These are phyloP conservation scores for Gyrodon lividus DNA, from an alignment of 768 basidiomycete species.

Conservation along the genomic window DNA sequence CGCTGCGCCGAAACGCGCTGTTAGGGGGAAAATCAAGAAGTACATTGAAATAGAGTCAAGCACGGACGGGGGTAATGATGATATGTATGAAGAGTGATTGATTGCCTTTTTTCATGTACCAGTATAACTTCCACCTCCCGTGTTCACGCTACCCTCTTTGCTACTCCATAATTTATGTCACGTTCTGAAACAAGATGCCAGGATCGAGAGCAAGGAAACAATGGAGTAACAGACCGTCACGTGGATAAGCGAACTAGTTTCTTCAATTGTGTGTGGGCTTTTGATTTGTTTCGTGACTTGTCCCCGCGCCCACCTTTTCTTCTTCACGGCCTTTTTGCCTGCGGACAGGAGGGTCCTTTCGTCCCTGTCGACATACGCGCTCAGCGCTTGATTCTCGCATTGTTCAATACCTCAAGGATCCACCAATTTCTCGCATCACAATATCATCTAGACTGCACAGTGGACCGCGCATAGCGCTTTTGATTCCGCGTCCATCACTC, in stretches of 20 bases:
- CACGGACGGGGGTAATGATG: slow-evolving; percentile 46
- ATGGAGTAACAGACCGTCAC: no score
- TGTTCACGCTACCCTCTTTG: not conserved
- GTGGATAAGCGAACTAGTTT: slow-evolving; percentile 16
- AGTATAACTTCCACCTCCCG: not conserved
- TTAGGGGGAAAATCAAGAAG: slow-evolving; percentile 50
- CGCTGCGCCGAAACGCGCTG: slow-evolving; percentile 47
- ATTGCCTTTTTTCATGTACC: slow-evolving; percentile 1
- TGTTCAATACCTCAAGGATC: slow-evolving; percentile 9
- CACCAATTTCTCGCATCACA: not conserved
- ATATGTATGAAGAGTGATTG: slow-evolving; percentile 45
- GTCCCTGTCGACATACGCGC: slow-evolving; percentile 9
- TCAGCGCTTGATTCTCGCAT: not conserved
- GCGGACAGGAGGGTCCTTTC: not conserved
- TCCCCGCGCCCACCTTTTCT: not conserved
- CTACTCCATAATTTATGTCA: not conserved
- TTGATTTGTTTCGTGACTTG: slow-evolving; percentile 3
- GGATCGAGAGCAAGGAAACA: no score
- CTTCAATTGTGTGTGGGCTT: no score
- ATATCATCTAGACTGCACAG: not conserved
- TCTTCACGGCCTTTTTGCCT: not conserved
- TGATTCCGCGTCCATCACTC: not conserved
- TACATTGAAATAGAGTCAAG: slow-evolving; percentile 61
- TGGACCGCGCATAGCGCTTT: slow-evolving; percentile 1
- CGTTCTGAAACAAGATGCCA: not conserved